Percentiles rank a stretch among this genome's conserved stretches.
Evolutionary conservation across 208 protist genomes (phyloP).

Genomic region (Trypanosoma melophagium): DNA sequence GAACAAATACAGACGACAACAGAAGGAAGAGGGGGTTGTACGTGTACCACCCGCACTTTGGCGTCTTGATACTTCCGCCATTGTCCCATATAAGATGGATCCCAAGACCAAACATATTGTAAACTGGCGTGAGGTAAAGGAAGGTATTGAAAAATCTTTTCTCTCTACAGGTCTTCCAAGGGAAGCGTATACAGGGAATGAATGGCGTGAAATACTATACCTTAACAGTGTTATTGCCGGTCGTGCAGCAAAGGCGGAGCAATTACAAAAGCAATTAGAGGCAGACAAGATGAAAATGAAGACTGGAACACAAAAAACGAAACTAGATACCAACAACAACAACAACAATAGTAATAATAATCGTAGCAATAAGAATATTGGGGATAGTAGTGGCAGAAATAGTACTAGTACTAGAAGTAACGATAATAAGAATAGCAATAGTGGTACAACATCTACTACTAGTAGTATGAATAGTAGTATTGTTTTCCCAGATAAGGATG

Average conservation of each 20-base stretch:
- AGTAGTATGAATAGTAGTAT: slow-evolving; percentile 25
- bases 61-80: slow-evolving; percentile 61
- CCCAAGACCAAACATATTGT: slow-evolving; percentile 56
- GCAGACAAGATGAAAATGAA: slow-evolving; percentile 18
- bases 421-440: neutral
- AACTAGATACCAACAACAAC: neutral
- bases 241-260: slow-evolving; percentile 45
- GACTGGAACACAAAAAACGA: neutral
- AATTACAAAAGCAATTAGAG: slow-evolving; percentile 46
- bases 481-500: slow-evolving; percentile 73
- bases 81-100: slow-evolving; percentile 85
- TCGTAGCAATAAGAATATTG: neutral
- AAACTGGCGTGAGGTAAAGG: slow-evolving; percentile 90
- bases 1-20: slow-evolving; percentile 72
- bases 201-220: slow-evolving; percentile 78
- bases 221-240: slow-evolving; percentile 51
- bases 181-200: slow-evolving; percentile 71
- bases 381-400: slow-evolving; percentile 13
- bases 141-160: slow-evolving; percentile 85
- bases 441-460: slow-evolving; percentile 24
- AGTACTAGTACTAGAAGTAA: slow-evolving; percentile 24
- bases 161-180: slow-evolving; percentile 68
- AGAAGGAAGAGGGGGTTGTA: slow-evolving; percentile 87
- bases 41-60: slow-evolving; percentile 79
- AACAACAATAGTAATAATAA: neutral